Evolutionary conservation across 805 yeast genomes (phyloP), one percentile per base, ranked within the genome.

Genomic region (Wickerhamiella lipophila): DNA sequence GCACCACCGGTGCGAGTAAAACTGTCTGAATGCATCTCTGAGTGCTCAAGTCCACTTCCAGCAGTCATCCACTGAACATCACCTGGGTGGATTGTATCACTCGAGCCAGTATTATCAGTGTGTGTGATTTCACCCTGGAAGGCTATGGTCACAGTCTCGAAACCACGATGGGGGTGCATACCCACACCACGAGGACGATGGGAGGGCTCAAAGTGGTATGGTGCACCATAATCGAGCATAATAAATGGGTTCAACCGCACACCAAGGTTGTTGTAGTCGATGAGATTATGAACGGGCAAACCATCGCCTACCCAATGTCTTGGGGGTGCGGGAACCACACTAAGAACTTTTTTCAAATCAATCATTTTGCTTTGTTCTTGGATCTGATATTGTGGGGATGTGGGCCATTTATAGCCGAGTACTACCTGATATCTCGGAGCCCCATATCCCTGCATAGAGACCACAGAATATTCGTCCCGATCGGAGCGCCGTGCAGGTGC

Each of bases 31-130:
- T 61, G 66, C 78, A 85, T 85, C 60, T 85, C 95, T 3, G 85
- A 75, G 63, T 85, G 95, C 41, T 82, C 84, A 36, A 84, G 75
- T 48, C 92, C 95, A 58, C 74, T 75, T 50, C 95, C 95, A 6
- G 95, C 95, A 32, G 94, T 85, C 95, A 85, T 85, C 64, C 85
- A 84, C 64, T 85, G 95, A 55, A 85, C 68, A 62, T 85, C 95
- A 49, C 94, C 95, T 6, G 84, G 76, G 53, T 75, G 71, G 47
- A 86, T 66, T 23, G 84, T 70, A 47, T 94, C 95, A 46, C 73
- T 70, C 13, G 81, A 69, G 1, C 94, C 94, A 3, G 92, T 82
- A 65, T 85, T 84, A 62, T 86, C 95, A 59, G 81, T 87, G 61
- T 82, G 92, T 3, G 83, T 82, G 63, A 82, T 64, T 54, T 72